Evolutionary conservation across 2,329 filamentous ascomycete species (phyloP), one percentile per base, ranked within the genome.

Genomic region (Colletotrichum echinochloae): DNA sequence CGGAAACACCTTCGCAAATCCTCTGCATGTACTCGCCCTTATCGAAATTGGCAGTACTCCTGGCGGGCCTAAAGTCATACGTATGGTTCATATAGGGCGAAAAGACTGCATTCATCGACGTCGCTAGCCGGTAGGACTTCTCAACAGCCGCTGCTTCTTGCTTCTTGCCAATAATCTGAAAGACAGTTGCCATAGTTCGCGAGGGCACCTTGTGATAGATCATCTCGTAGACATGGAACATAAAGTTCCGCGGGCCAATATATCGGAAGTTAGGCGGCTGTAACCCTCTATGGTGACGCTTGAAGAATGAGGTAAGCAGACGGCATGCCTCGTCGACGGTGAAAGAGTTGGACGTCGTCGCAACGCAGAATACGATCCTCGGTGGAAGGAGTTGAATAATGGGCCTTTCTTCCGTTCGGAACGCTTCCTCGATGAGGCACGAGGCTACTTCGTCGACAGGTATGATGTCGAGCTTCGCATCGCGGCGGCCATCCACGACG

Each of bases 81-180:
- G 78, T 79, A 77, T 75, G 75, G 72, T 72, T 74, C 60, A 79
- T 82, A 18, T 41, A 82, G 80, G 80, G 80, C 80, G 78, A 78
- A 77, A 79, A 82, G 82, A 81, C 81, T 14, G 39, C 39, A 41
- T 41, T 41, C 39, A 41, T 41, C 16, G 39, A 12, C 39, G 39
- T 41, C 16, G 39, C 39, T 41, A 41, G 39, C 39, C 39, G 11
- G 16, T 41, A 41, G 16, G 39, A 6, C 11, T 41, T 41, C 39
- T 41, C 16, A 14, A 41, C 16, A 14, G 39, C 39, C 16, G 39
- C 39, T 18, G 39, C 39, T 41, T 41, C 8, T 41, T 18, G 39
- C 39, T 41, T 41, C 16, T 41, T 41, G 9, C 39, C 39, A 6
- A 41, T 18, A 14, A 41, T 41, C 16, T 41, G 11, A 14, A 41